Base-by-base conservation (phyloP, 805 yeast genomes). In the Wickerhamomyces chambardii region DNA sequence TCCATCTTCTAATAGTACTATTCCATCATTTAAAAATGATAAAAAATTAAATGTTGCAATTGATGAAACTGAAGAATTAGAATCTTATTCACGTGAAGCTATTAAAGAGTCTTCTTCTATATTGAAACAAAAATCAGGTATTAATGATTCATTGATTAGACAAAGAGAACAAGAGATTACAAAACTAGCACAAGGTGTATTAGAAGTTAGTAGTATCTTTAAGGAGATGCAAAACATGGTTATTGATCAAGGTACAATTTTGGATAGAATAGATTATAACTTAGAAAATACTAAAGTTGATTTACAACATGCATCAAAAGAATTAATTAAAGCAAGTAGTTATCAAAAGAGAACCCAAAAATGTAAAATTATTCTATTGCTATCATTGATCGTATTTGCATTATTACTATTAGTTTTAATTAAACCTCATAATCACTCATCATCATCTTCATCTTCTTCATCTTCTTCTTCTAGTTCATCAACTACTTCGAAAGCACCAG, bases 241-340 rank as follows among this genome's bases (percentile, higher is more conserved):
- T 30, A 82, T 92, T 37, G 97, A 92, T 50, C 98, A 92, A 59
- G 98, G 98, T 1, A 85, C 96, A 0, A 70, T 92, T 30, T 66
- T 92, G 40, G 98, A 92, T 58, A 66, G 97, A 45, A 90, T 92
- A 37, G 98, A 90, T 58, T 92, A 90, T 56, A 92, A 92, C 53
- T 61, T 92, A 39, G 82, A 81, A 41, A 78, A 77, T 40, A 81
- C 95, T n/a, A 80, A 75, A 3, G 74, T 74, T 26, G 82, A 86
- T 44, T 71, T 90, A 39, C 75, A 78, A 48, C 70, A 68, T 28
- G 92, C 97, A 0, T 84, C 84, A 40, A 73, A 75, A 41, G 92
- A 92, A 58, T 63, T 92, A 41, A 64, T 69, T 9, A 69, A 76
- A 45, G 97, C 97, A 0, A 78, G 82, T 31, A 59, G 64, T 14